A percentile compares a stretch with the other conserved stretches of the same genome.
Evolutionary conservation across 2,329 filamentous ascomycete species (phyloP).

Genomic region (Dothiorella sarmentorum): DNA sequence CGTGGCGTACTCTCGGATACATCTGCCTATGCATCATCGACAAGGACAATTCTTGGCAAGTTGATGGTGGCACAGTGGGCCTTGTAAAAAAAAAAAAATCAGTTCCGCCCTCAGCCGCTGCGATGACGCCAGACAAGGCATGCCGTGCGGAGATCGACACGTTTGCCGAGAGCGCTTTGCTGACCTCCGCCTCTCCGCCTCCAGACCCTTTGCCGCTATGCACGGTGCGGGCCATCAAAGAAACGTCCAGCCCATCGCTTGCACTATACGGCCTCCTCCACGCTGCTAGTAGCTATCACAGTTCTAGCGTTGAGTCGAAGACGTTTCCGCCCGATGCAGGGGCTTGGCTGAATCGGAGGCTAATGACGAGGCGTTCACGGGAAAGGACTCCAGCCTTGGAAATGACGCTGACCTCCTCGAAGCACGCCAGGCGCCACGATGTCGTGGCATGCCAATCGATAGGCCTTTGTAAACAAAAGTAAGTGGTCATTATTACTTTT

Average conservation of each 20-base stretch:
- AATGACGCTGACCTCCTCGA: neutral
- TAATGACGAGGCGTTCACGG: neutral
- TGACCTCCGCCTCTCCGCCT: neutral
- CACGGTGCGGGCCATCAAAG: neutral
- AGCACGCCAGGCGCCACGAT: neutral
- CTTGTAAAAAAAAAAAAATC: too few relatives aligned
- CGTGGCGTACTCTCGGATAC: too few relatives aligned
- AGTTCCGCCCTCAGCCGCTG: neutral
- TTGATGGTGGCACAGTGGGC: too few relatives aligned
- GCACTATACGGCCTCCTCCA: neutral
- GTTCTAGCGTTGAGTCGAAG: neutral
- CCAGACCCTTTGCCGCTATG: neutral
- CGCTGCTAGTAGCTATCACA: neutral
- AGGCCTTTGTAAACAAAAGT: neutral
- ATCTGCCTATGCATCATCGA: too few relatives aligned
- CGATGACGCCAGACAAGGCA: constrained; percentile 6
- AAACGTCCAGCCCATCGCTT: neutral
- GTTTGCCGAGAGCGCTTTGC: neutral
- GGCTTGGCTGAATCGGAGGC: neutral
- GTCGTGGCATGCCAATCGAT: neutral
- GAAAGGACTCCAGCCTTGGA: neutral
- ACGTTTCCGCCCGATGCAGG: neutral
- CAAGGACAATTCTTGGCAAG: too few relatives aligned
- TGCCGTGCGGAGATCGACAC: constrained; percentile 1
- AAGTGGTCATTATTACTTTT: neutral